Conservation (phyloP, 2,329 filamentous ascomycete species). For the Cladorrhinum sp. region DNA sequence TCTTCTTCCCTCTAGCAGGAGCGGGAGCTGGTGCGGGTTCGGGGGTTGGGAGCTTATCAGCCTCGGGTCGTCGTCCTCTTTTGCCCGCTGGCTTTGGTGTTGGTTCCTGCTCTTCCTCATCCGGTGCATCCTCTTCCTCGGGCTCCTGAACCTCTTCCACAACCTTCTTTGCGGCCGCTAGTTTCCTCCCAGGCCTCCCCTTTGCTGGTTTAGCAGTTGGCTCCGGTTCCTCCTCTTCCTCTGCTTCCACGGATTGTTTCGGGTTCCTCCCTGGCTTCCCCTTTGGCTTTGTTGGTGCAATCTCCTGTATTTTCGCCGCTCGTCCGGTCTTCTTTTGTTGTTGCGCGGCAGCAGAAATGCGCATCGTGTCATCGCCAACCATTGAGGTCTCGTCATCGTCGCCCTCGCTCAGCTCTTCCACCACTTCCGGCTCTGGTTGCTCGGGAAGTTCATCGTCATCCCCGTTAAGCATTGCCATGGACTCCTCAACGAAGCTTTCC, state of each 20-base stretch:
- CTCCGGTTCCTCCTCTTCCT: constrained; percentile 32
- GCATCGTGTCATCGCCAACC: constrained; percentile 24
- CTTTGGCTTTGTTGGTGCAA: not conserved
- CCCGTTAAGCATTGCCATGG: constrained; percentile 40
- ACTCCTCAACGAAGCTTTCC: constrained; percentile 37
- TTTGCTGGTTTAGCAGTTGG: not conserved
- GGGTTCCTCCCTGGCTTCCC: constrained; percentile 2
- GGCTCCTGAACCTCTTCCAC: constrained; percentile 29
- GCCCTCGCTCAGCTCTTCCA: constrained; percentile 32
- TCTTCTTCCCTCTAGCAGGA: constrained; percentile 21
- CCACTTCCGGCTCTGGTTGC: constrained; percentile 22
- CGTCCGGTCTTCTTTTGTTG: constrained; percentile 13
- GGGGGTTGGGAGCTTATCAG: constrained; percentile 25
- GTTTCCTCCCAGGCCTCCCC: constrained; percentile 3
- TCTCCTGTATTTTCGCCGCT: constrained; percentile 14
- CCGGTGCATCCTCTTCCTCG: constrained; percentile 32
- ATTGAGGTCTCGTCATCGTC: constrained; percentile 18
- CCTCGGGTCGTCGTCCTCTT: constrained; percentile 27
- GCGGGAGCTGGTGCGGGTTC: constrained; percentile 15
- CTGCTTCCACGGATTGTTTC: constrained; percentile 14
- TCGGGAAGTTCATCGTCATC: constrained; percentile 27
- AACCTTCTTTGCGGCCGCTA: constrained; percentile 13
- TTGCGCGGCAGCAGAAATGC: constrained; percentile 2
- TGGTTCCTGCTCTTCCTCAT: constrained; percentile 30
- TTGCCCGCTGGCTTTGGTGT: constrained; percentile 21